Base-by-base conservation (phyloP, 2,329 filamentous ascomycete species). In the Elsinoe australis region DNA sequence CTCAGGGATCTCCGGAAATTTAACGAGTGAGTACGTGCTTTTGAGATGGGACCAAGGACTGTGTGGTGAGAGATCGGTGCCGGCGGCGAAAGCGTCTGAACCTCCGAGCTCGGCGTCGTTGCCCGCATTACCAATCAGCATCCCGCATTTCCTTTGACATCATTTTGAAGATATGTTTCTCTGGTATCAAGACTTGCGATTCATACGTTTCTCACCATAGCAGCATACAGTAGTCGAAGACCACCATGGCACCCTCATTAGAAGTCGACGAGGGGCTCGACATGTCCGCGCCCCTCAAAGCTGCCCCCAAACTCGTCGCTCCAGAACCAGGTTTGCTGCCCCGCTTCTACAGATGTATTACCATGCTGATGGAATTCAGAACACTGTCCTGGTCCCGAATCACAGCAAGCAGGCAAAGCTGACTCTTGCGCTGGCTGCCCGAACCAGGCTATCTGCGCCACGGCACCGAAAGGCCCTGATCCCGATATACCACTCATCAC, bases 371-470 rank as follows among this genome's bases (percentile, higher is more conserved):
- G 8, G 12, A n/a, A 6, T 38, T 21, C 52, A 70, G 88, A 96
- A 67, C 89, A 96, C 72, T 98, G 92, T 61, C 90, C 90, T 2
- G 92, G 92, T 0, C 92, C 87, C 3, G 85, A 90, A 61, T 87
- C 84, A 10, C 74, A 87, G 55, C 69, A 78, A 56, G 78, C 78
- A 38, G 78, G 77, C 44, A 68, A 75, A 66, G 74, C 73, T 49
- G 89, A 95, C 67, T 88, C 87, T 34, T 98, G 92, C 71, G 87
- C 83, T 39, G 89, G 89, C 47, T 98, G 92, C 62, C 92, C 92
- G 1, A 98, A 98, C 71, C 89, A 98, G 70, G 73, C 80, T 39
- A 95, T 98, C 59, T 98, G 92, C 71, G 89, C 90, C 14, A 86
- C 89, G 1, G 85, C 89, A 1, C 89, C 90, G 17, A 95, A 95